Percentiles rank a stretch among this genome's conserved stretches.
Evolutionary conservation across 257 asterid species (phyloP).

Genomic region (Solanum dulcamara): DNA sequence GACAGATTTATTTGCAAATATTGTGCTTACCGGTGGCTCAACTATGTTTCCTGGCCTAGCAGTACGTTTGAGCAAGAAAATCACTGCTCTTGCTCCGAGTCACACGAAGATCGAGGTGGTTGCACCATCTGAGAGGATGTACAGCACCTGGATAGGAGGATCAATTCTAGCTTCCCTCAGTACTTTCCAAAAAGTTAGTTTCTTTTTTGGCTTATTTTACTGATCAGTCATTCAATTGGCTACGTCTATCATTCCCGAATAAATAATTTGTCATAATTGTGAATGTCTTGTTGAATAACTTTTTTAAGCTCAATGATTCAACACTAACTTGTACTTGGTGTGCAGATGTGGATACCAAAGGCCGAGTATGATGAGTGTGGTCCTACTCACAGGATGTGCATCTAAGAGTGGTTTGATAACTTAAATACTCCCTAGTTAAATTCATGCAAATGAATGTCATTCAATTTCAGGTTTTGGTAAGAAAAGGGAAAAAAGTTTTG

Average conservation of each 20-base stretch:
- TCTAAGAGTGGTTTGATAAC: background rate
- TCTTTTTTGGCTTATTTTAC: background rate
- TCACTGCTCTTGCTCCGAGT: background rate
- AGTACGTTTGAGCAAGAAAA: background rate
- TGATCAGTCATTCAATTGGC: background rate
- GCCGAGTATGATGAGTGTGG: background rate
- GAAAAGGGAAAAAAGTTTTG: no score
- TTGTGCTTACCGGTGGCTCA: background rate
- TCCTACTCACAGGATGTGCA: background rate
- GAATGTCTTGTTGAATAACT: background rate
- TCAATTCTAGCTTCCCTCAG: background rate
- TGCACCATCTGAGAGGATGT: background rate
- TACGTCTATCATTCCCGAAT: background rate
- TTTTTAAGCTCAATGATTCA: background rate
- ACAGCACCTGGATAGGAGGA: background rate
- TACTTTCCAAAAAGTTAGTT: background rate
- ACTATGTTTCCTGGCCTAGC: background rate
- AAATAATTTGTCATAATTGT: background rate
- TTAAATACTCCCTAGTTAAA: background rate
- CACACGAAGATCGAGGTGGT: background rate
- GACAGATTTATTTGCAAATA: background rate
- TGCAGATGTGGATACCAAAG: conserved; percentile 1
- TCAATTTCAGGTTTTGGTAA: no score
- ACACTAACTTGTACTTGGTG: background rate
- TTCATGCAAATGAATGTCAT: background rate